These are phyloP conservation scores for Hydnum rufescens DNA, from an alignment of 768 basidiomycete genomes.

Conservation along the genomic window DNA sequence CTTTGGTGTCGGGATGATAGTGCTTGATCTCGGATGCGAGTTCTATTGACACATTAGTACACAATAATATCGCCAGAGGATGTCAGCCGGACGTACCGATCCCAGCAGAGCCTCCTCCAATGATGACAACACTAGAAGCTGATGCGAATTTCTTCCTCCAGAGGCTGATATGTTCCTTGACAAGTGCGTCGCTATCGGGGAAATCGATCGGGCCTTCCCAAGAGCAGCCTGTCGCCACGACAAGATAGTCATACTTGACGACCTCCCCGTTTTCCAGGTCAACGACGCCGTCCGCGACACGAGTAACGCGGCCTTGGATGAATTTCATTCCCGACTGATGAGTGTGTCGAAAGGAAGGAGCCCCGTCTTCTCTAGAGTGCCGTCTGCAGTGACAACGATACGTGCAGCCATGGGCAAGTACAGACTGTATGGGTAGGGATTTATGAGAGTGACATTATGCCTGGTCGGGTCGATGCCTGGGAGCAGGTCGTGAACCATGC, in stretches of 20 bases:
- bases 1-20: slow-evolving; percentile 9
- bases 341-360: slow-evolving; percentile 27
- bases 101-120: slow-evolving; percentile 12
- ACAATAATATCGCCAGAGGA: neutral
- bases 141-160: slow-evolving; percentile 8
- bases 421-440: slow-evolving; percentile 29
- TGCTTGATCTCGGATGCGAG: slow-evolving; percentile 11
- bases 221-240: slow-evolving; percentile 11
- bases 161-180: neutral
- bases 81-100: slow-evolving; percentile 10
- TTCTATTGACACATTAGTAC: slow-evolving; percentile 4
- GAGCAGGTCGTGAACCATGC: slow-evolving; percentile 29
- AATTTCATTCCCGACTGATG: slow-evolving; percentile 26
- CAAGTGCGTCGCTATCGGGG: slow-evolving; percentile 3
- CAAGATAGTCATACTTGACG: slow-evolving; percentile 11
- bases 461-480: slow-evolving; percentile 27
- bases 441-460: slow-evolving; percentile 36
- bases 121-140: slow-evolving; percentile 10
- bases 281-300: slow-evolving; percentile 21
- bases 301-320: slow-evolving; percentile 19
- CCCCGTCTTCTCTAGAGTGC: slow-evolving; percentile 23
- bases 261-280: slow-evolving; percentile 10
- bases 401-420: slow-evolving; percentile 34
- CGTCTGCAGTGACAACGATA: slow-evolving; percentile 28
- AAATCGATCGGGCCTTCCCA: slow-evolving; percentile 10